phyloP scores from a whole-genome alignment of 208 protist species.

The Willaertia magna region DNA sequence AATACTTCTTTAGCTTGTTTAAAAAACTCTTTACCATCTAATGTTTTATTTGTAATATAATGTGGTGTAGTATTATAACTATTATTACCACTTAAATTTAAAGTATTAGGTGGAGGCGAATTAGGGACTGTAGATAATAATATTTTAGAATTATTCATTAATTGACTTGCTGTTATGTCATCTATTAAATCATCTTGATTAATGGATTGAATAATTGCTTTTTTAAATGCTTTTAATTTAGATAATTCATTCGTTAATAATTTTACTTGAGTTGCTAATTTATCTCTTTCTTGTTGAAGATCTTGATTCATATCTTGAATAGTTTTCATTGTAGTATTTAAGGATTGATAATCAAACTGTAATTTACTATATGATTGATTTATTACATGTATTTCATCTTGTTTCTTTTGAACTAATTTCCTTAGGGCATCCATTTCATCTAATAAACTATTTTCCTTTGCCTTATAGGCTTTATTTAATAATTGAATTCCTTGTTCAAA shows the following conservation, averaged over 20 bases:
- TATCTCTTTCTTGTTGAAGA: not conserved
- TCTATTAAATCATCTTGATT: not conserved
- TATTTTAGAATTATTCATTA: no score
- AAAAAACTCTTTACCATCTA: not conserved
- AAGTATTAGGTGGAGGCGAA: not conserved
- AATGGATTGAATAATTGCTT: not conserved
- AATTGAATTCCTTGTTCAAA: not conserved
- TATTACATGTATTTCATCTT: not conserved
- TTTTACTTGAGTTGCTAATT: not conserved
- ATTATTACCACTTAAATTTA: not conserved
- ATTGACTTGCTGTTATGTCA: not conserved
- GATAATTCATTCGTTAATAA: not conserved
- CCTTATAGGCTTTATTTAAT: not conserved
- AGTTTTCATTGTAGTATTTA: not conserved
- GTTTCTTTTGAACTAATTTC: not conserved
- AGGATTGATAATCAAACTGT: not conserved
- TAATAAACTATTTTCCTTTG: not conserved
- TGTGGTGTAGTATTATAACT: not conserved
- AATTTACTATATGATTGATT: not conserved
- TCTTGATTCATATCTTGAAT: not conserved
- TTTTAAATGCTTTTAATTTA: not conserved
- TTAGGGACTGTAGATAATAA: no score
- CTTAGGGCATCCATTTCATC: not conserved
- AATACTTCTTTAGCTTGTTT: not conserved
- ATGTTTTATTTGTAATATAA: not conserved